Conservation (phyloP, 768 basidiomycete genomes). For the Pholiota conissans region DNA sequence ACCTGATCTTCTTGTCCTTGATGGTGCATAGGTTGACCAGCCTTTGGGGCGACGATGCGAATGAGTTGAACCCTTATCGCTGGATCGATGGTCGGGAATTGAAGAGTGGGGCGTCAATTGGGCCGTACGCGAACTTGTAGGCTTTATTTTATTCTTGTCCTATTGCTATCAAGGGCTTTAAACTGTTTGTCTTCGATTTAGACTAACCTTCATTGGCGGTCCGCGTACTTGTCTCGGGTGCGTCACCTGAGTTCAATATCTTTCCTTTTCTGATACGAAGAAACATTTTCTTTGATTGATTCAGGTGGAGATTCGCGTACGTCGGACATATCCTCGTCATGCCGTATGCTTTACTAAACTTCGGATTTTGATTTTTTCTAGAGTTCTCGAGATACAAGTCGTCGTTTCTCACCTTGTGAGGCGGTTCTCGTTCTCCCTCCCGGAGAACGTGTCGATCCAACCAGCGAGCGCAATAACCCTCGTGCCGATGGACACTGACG, state of each 20-base stretch:
- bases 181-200: not conserved
- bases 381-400: slow-evolving; percentile 7
- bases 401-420: not conserved
- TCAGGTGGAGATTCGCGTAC: slow-evolving; percentile 10
- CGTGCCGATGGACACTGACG: no score
- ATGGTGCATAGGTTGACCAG: not conserved
- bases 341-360: not conserved
- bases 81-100: slow-evolving; percentile 5
- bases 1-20: no score
- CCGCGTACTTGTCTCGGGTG: slow-evolving; percentile 11
- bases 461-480: no score
- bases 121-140: slow-evolving; percentile 10
- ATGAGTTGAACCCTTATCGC: slow-evolving; percentile 2
- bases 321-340: not conserved
- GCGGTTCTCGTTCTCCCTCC: no score
- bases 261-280: not conserved
- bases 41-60: slow-evolving; percentile 9
- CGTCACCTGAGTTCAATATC: not conserved
- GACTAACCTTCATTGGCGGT: slow-evolving; percentile 6
- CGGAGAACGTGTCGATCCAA: no score
- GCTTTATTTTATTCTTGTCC: not conserved
- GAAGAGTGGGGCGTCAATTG: not conserved
- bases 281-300: not conserved
- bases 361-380: not conserved
- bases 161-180: no score